These are phyloP conservation scores for Fomitopsis pinicola DNA, from an alignment of 1,284 basidiomycete genomes.

Conservation along the genomic window DNA sequence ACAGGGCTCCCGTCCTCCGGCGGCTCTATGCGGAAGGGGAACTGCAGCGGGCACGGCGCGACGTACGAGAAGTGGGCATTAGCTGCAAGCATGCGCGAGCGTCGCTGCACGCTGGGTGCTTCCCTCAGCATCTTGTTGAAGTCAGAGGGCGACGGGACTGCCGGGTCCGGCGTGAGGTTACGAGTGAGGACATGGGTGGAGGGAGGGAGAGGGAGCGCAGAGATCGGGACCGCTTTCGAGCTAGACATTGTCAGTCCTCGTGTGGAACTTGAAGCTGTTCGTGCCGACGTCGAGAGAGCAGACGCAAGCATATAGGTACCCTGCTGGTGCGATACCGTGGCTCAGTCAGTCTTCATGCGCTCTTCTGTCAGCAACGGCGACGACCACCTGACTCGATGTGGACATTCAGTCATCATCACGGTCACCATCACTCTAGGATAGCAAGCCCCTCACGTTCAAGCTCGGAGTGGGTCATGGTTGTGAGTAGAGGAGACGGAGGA, in stretches of 20 bases:
- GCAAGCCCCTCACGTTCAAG: no score
- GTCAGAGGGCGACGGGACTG: slow-evolving; percentile 45
- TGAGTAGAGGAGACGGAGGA: not conserved
- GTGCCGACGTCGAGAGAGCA: not conserved
- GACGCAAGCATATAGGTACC: not conserved
- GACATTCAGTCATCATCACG: not conserved
- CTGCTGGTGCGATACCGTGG: not conserved
- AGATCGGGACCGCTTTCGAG: slow-evolving; percentile 37
- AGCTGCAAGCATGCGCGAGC: slow-evolving; percentile 55
- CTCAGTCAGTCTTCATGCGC: not conserved
- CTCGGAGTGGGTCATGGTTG: no score
- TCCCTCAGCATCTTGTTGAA: slow-evolving; percentile 49
- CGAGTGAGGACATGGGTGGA: slow-evolving; percentile 56
- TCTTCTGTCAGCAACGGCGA: not conserved
- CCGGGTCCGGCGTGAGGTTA: slow-evolving; percentile 67
- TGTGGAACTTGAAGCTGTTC: not conserved
- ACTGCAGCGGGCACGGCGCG: slow-evolving; percentile 77
- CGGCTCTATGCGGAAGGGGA: slow-evolving; percentile 77
- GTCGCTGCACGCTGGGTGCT: slow-evolving; percentile 69
- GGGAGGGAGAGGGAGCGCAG: slow-evolving; percentile 63
- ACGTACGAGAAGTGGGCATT: slow-evolving; percentile 80
- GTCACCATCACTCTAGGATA: no score
- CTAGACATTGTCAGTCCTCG: not conserved
- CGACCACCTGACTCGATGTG: not conserved
- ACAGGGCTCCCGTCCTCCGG: slow-evolving; percentile 41